Percentiles rank a stretch among this genome's conserved stretches.
Evolutionary conservation across 495 filamentous ascomycete genomes (phyloP).

Genomic region (Elaphomyces granulatus): DNA sequence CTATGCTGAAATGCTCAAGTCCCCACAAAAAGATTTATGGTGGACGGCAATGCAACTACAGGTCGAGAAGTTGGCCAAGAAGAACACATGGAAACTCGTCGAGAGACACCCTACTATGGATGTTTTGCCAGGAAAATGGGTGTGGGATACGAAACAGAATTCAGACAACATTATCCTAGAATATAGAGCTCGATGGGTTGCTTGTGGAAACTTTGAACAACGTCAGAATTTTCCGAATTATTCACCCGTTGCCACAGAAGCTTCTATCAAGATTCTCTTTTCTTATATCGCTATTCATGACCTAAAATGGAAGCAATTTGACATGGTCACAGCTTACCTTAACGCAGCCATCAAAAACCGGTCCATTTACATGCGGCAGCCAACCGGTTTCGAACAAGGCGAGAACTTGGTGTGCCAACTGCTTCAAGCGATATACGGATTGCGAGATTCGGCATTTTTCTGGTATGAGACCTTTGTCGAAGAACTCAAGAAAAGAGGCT

Average conservation of each 20-base stretch:
- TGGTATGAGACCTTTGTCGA: neutral
- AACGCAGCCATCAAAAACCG: neutral
- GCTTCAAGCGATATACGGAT: neutral
- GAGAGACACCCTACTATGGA: neutral
- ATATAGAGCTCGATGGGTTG: constrained; percentile 1
- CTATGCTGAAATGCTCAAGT: neutral
- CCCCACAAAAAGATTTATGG: neutral
- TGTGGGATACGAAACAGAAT: neutral
- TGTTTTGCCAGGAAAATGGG: constrained; percentile 2
- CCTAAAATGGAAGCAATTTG: neutral
- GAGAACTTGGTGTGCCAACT: neutral
- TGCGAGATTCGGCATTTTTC: neutral
- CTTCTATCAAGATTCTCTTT: neutral
- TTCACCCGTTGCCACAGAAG: neutral
- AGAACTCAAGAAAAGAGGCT: neutral
- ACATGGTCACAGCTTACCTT: neutral
- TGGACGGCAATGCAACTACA: neutral
- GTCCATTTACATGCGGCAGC: neutral
- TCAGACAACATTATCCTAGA: neutral
- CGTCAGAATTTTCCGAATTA: neutral
- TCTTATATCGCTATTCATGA: neutral
- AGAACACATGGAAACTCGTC: neutral
- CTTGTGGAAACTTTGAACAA: constrained; percentile 2
- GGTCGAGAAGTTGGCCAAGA: neutral
- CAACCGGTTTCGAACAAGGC: neutral